These are phyloP conservation scores for Selaginella tamariscina DNA, from an alignment of 75 land plant genomes.

Conservation along the genomic window DNA sequence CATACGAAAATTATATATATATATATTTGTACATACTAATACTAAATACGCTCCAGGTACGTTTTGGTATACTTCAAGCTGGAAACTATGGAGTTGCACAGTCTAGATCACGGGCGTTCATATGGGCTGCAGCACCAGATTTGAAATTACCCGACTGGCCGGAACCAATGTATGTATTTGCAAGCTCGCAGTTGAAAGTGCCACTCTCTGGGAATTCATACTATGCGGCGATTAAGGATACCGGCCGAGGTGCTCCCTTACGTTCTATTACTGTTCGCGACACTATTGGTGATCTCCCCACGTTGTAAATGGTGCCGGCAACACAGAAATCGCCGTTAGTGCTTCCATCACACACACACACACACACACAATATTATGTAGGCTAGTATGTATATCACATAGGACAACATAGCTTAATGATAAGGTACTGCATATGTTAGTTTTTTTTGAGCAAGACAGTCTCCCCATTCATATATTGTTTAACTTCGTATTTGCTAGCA, in stretches of 20 bases:
- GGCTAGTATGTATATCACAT: no score
- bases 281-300: conserved; percentile 84
- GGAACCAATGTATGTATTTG: conserved; percentile 90
- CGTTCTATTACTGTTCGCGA: conserved; percentile 88
- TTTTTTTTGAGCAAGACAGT: no score
- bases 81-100: conserved; percentile 96
- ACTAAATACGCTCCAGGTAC: conserved; percentile 43
- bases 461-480: not conserved
- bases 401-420: no score
- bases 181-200: conserved; percentile 63
- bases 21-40: no score
- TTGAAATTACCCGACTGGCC: conserved; percentile 93
- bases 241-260: conserved; percentile 77
- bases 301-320: conserved; percentile 78
- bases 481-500: conserved; percentile 15
- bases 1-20: no score
- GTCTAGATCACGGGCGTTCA: conserved; percentile 85
- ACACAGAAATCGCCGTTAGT: conserved; percentile 36
- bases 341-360: no score
- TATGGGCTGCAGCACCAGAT: conserved; percentile 93
- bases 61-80: conserved; percentile 95
- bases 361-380: no score
- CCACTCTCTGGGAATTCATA: conserved; percentile 38
- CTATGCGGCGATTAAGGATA: conserved; percentile 70
- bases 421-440: no score